A percentile compares a stretch with the other conserved stretches of the same genome.
Conservation (phyloP, 2,329 filamentous ascomycete genomes). For the Microdochium trichocladiopsis region DNA sequence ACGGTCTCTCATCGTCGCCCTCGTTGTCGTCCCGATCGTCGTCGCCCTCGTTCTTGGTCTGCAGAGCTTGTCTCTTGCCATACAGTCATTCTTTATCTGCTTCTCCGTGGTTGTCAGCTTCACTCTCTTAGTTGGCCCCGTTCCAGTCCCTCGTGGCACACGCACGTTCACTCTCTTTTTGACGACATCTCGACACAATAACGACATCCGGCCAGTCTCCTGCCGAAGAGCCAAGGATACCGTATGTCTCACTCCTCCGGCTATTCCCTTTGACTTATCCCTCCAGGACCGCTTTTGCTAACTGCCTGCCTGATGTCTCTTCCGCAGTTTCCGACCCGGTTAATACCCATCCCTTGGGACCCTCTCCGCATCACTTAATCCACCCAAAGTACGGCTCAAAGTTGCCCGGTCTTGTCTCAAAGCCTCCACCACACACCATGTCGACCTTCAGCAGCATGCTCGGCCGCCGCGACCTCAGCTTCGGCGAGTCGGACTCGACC, state of each 20-base stretch:
- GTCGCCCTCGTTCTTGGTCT: slow-evolving; percentile 16
- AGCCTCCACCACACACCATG: slow-evolving; percentile 16
- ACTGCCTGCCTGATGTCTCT: not conserved
- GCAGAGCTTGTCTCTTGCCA: slow-evolving; percentile 20
- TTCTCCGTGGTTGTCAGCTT: slow-evolving; percentile 29
- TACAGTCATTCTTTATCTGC: slow-evolving; percentile 29
- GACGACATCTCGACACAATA: not conserved
- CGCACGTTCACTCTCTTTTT: not conserved
- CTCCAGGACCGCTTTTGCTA: not conserved
- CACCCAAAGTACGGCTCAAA: not conserved
- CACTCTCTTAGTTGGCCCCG: slow-evolving; percentile 39
- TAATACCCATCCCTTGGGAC: not conserved
- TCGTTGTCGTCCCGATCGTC: slow-evolving; percentile 21
- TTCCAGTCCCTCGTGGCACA: slow-evolving; percentile 32
- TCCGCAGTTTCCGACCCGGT: not conserved
- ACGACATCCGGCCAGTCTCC: not conserved
- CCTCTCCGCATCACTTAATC: slow-evolving; percentile 10
- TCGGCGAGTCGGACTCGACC: slow-evolving; percentile 46
- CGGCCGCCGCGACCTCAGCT: slow-evolving; percentile 37
- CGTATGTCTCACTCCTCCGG: too few relatives aligned
- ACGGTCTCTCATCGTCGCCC: slow-evolving; percentile 26
- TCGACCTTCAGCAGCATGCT: slow-evolving; percentile 32
- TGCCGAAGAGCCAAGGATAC: too few relatives aligned
- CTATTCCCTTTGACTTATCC: not conserved
- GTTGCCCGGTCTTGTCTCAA: not conserved